Evolutionary conservation across 768 basidiomycete species (phyloP), one percentile per base, ranked within the genome.

Genomic region (Russula abietina): DNA sequence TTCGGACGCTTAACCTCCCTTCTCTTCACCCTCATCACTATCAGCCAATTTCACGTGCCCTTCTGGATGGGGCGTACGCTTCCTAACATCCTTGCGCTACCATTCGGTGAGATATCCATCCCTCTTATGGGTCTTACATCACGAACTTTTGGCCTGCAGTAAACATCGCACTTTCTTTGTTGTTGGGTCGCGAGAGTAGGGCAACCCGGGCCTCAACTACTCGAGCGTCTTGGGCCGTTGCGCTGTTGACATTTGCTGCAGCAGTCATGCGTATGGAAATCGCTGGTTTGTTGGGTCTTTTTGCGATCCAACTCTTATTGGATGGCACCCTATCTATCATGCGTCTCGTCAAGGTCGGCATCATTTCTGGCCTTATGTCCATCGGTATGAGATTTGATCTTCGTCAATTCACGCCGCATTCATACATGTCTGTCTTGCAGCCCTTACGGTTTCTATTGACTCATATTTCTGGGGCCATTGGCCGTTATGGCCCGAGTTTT

Each of bases 51-150:
- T 70, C 97, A 98, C 71, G 71, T 95, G 6, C 86, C 87, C 8
- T 99, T 92, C 72, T 98, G 93, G 87, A 91, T 93, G 79, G 86
- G 93, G 2, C 76, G 97, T 58, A 97, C 96, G 0, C 74, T 98
- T 8, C 96, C 97, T 1, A 99, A 98, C 72, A 96, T 93, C 86
- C 86, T 94, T 65, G 93, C 93, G 4, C 75, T 94, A 19, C 76
- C 89, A 2, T 83, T 87, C 50, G 90, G 93, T 95, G 65, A 26
- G 75, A 66, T n/a, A 51, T 39, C 30, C 45, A 56, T 30, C 4
- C 4, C 33, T 2, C 19, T 55, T 36, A 50, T n/a, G 45, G 17
- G 38, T 55, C 4, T n/a, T 17, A 30, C 45, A 59, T 16, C 58
- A 43, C 52, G 28, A 22, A 24, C 33, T 14, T 50, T 33, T 6